Conservation (phyloP, 805 yeast genomes). For the Suhomyces sp. region DNA sequence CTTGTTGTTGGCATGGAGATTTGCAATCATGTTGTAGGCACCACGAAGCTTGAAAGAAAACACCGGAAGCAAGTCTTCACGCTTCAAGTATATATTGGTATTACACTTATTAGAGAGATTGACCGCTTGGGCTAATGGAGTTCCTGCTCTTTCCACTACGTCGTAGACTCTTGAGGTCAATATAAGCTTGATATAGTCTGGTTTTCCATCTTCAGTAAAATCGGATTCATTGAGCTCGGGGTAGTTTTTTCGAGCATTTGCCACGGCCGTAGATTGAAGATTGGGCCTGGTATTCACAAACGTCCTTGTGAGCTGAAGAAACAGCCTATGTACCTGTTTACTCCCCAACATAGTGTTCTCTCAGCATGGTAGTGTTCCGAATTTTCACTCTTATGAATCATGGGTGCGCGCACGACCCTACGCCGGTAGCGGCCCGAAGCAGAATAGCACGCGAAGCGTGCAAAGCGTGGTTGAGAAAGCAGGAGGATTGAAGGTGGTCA, state of each 20-base stretch:
- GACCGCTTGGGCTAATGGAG: slow-evolving; percentile 77
- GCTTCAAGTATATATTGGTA: slow-evolving; percentile 71
- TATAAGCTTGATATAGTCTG: slow-evolving; percentile 91
- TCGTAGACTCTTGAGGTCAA: slow-evolving; percentile 93
- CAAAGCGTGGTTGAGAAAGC: background rate
- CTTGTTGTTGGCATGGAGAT: slow-evolving; percentile 56
- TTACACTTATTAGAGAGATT: slow-evolving; percentile 73
- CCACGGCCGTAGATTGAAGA: background rate
- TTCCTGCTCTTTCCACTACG: slow-evolving; percentile 72
- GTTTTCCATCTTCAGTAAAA: slow-evolving; percentile 59
- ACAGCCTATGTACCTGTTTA: background rate
- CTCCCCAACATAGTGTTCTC: background rate
- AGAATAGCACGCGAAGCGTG: background rate
- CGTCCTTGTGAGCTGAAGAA: background rate
- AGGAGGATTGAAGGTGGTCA: background rate
- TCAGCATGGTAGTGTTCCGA: background rate
- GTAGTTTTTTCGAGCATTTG: slow-evolving; percentile 22
- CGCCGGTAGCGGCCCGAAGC: background rate
- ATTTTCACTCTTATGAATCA: background rate
- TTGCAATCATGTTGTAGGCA: slow-evolving; percentile 96
- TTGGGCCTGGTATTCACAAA: background rate
- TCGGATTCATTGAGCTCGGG: slow-evolving; percentile 53
- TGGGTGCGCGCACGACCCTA: background rate
- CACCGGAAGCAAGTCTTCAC: slow-evolving; percentile 93
- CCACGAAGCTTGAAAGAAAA: slow-evolving; percentile 96